These are phyloP conservation scores for Tuber aestivum DNA, from an alignment of 495 filamentous ascomycete species.

Conservation along the genomic window DNA sequence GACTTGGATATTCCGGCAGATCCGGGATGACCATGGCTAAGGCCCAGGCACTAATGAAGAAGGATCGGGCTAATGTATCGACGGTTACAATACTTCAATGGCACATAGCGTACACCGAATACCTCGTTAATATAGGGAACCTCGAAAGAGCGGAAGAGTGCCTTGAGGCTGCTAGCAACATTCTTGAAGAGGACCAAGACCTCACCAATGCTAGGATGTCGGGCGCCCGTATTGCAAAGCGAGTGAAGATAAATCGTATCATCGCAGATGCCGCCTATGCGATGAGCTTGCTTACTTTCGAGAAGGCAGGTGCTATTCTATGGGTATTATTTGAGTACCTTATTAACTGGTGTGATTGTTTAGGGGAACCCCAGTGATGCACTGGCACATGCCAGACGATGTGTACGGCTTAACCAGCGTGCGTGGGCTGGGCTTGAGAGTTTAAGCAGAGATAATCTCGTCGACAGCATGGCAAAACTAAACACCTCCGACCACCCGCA, in stretches of 20 bases:
- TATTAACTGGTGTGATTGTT: conserved; percentile 22
- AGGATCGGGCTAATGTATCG: conserved; percentile 42
- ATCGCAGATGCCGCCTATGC: conserved; percentile 51
- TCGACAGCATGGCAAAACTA: conserved; percentile 28
- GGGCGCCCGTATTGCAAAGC: conserved; percentile 24
- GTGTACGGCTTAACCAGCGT: conserved; percentile 36
- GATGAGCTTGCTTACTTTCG: conserved; percentile 40
- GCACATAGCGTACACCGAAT: conserved; percentile 68
- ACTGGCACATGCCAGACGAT: conserved; percentile 40
- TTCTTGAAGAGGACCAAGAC: conserved; percentile 38
- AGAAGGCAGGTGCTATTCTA: conserved; percentile 33
- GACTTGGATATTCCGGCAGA: conserved; percentile 69
- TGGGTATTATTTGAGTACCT: conserved; percentile 8
- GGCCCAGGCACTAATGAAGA: conserved; percentile 51
- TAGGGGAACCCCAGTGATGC: conserved; percentile 41
- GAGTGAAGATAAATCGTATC: conserved; percentile 38
- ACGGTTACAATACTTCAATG: conserved; percentile 50
- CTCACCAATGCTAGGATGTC: conserved; percentile 36
- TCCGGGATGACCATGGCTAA: conserved; percentile 60
- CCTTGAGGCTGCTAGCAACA: conserved; percentile 20
- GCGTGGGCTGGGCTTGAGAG: conserved; percentile 44
- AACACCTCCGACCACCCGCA: conserved; percentile 26
- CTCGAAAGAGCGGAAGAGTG: conserved; percentile 52
- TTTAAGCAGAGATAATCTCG: conserved; percentile 37
- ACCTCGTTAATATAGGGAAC: conserved; percentile 62